Evolutionary conservation across 106 monocot species (phyloP).

Genomic region (Dendrobium chrysotoxum): DNA sequence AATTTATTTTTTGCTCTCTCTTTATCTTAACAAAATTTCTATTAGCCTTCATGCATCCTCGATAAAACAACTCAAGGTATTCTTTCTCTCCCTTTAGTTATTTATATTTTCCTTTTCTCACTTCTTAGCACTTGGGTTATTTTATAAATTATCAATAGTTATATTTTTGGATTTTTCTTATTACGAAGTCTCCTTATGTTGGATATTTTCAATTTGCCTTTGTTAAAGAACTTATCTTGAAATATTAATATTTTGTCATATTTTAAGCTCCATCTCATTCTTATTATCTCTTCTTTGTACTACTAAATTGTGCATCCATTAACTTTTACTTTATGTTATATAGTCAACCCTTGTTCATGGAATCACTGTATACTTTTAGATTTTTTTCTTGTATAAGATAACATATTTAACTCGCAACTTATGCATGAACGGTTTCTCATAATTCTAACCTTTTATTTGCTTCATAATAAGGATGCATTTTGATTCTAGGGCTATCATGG

Average conservation of each 20-base stretch:
- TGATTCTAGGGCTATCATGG: slow-evolving; percentile 87
- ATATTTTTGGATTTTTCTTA: neutral
- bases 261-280: neutral
- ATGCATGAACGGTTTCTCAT: neutral
- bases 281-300: neutral
- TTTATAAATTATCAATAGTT: too few species aligned
- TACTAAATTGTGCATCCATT: neutral
- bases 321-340: neutral
- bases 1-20: too few species aligned
- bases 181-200: neutral
- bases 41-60: too few species aligned
- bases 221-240: neutral
- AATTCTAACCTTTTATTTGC: slow-evolving; percentile 2
- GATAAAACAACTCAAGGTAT: too few species aligned
- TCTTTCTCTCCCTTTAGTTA: too few species aligned
- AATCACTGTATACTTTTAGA: neutral
- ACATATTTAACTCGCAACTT: neutral
- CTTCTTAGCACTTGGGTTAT: too few species aligned
- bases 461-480: neutral
- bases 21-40: too few species aligned
- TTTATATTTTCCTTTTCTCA: too few species aligned
- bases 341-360: neutral
- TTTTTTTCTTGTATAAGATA: neutral
- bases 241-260: neutral
- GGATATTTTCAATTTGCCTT: neutral